phyloP scores from a whole-genome alignment of 352 stramenopile species.

The Lagenidium giganteum region DNA sequence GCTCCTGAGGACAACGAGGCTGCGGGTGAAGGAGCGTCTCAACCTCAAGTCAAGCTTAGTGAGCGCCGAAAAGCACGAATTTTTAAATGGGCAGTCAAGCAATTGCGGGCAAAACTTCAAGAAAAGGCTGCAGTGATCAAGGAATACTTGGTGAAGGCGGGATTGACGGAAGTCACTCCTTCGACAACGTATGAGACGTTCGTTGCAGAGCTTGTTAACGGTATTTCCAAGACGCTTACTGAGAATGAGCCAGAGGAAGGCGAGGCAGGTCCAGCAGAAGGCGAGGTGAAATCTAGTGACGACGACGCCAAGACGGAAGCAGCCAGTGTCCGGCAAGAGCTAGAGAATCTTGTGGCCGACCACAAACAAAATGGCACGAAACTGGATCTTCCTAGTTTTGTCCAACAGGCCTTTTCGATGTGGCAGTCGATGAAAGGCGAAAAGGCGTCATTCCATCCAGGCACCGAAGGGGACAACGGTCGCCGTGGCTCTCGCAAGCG shows the following conservation, averaged over 20 bases:
- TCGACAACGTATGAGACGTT: conserved; percentile 36
- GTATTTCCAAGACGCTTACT: conserved; percentile 28
- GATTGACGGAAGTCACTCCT: conserved; percentile 24
- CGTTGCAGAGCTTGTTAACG: conserved; percentile 20
- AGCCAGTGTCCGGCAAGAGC: conserved; percentile 2
- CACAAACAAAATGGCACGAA: too few species aligned
- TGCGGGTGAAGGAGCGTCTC: conserved; percentile 6
- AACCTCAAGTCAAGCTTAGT: too few species aligned
- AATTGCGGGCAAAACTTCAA: conserved; percentile 29
- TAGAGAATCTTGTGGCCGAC: conserved; percentile 7
- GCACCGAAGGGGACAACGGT: too few species aligned
- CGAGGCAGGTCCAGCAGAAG: conserved; percentile 29
- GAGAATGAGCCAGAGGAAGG: conserved; percentile 56
- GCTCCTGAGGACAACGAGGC: conserved; percentile 6
- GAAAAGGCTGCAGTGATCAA: conserved; percentile 19
- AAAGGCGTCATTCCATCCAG: too few species aligned
- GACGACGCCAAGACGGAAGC: conserved; percentile 4
- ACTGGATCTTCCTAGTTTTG: too few species aligned
- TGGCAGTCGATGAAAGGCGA: too few species aligned
- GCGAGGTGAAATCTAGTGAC: conserved; percentile 5
- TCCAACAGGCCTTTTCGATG: too few species aligned
- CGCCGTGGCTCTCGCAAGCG: too few species aligned
- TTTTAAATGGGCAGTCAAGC: conserved; percentile 47
- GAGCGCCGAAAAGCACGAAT: conserved; percentile 38
- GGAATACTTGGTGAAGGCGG: conserved; percentile 19